Percentiles rank a stretch among this genome's conserved stretches.
phyloP scores from a whole-genome alignment of 2,329 filamentous ascomycete genomes.

The Albophoma yamanashiensis region DNA sequence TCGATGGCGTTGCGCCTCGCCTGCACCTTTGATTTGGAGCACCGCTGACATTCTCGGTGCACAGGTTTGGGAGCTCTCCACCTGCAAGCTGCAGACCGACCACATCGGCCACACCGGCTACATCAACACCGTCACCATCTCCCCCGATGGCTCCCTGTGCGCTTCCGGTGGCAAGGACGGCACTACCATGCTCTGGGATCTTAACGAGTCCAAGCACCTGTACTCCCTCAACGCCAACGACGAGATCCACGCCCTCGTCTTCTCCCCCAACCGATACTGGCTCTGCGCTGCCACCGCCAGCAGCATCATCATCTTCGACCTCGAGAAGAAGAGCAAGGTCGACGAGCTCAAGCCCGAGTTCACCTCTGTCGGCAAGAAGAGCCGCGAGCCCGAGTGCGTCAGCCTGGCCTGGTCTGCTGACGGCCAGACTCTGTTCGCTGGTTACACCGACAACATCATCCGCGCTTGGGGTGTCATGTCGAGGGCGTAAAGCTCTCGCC shows the following conservation, averaged over 20 bases:
- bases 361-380: constrained; percentile 96
- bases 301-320: constrained; percentile 99
- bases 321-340: constrained; percentile 99
- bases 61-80: constrained; percentile 98
- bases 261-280: constrained; percentile 99
- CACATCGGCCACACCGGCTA: constrained; percentile 99
- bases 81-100: constrained; percentile 99
- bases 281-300: constrained; percentile 94
- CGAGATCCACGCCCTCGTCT: constrained; percentile 99
- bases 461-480: constrained; percentile 97
- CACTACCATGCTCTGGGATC: constrained; percentile 99
- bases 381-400: constrained; percentile 96
- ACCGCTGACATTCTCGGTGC: constrained; percentile 3
- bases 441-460: constrained; percentile 99
- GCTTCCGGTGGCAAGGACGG: constrained; percentile 99
- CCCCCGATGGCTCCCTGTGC: constrained; percentile 96
- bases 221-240: constrained; percentile 99
- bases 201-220: constrained; percentile 99
- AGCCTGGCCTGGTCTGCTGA: constrained; percentile 96
- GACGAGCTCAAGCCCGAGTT: constrained; percentile 99
- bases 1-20: not conserved
- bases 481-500: constrained; percentile 52
- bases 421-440: constrained; percentile 97
- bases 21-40: not conserved
- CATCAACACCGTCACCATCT: constrained; percentile 99